phyloP scores from a whole-genome alignment of 1,139 yeast species.

The Wickerhamomyces sp. region DNA sequence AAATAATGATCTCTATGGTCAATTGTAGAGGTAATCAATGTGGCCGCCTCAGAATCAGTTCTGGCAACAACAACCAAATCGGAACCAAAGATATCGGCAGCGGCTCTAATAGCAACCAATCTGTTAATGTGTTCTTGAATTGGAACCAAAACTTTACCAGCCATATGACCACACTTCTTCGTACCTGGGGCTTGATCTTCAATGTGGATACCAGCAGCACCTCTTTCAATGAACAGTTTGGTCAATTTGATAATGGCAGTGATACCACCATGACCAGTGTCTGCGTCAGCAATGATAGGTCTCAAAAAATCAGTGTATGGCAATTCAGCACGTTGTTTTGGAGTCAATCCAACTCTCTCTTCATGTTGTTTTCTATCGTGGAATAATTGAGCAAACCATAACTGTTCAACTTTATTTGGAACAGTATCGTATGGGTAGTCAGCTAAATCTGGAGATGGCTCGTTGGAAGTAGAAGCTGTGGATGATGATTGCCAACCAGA shows the following conservation, averaged over 20 bases:
- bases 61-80: conserved; percentile 87
- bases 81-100: conserved; percentile 90
- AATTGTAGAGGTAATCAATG: conserved; percentile 86
- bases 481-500: conserved; percentile 99
- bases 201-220: conserved; percentile 98
- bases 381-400: conserved; percentile 94
- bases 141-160: conserved; percentile 96
- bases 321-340: conserved; percentile 56
- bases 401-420: conserved; percentile 96
- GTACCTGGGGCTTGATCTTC: conserved; percentile 99
- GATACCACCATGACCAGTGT: conserved; percentile 98
- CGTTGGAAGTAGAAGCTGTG: conserved; percentile 94
- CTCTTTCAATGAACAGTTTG: conserved; percentile 94
- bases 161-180: conserved; percentile 95
- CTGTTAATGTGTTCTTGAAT: conserved; percentile 96
- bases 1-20: conserved; percentile 94
- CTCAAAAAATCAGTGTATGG: conserved; percentile 73
- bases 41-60: conserved; percentile 97
- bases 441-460: conserved; percentile 97
- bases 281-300: conserved; percentile 96
- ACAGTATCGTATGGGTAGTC: conserved; percentile 99
- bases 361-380: conserved; percentile 96
- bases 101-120: conserved; percentile 88
- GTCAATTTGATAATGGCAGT: conserved; percentile 95
- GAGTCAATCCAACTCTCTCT: conserved; percentile 61